Evolutionary conservation across 2,329 filamentous ascomycete genomes (phyloP), one percentile per base, ranked within the genome.

Genomic region (Monilinia laxa): DNA sequence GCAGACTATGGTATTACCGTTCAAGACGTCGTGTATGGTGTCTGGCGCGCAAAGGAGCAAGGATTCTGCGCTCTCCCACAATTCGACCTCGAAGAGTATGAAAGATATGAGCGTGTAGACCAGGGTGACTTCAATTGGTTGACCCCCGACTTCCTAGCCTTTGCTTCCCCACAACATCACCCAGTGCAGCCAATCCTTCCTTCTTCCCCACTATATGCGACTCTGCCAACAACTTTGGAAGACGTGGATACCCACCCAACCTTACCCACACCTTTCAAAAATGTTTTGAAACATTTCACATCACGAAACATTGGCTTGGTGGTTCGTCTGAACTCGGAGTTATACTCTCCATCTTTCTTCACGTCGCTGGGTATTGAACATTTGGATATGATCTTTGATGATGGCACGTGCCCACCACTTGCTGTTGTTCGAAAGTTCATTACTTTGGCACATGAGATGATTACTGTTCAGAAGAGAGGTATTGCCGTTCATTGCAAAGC

Each of bases 51-150:
- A 56, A 99, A 98, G 82, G 95, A 99, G 77, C 92, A 97, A 79
- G 90, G 90, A 58, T 89, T 96, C 74, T 96, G 93, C 76, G 91
- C 91, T 65, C 82, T 99, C 68, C 93, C 96, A 77, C 92, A 95
- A 77, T 99, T 99, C 77, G 93, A 94, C 75, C 85, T 99, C 25
- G 93, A 97, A 80, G 92, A 97, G 86, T 99, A 99, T 77, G 95
- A 99, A 80, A 90, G 87, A 77, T 99, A 87, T 74, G 95, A 99
- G 81, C 87, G 95, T 67, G 95, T 99, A 25, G 95, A 99, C 77
- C 93, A 97, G 83, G 95, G 95, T 70, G 95, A 99, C 80, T 99
- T 99, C 89, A 99, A 99, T 85, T 99, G 95, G 95, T 86, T 99
- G 68, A 96, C 93, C 7, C 93, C 94, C 11, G 84, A 93, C 75